Conservation (phyloP, 768 basidiomycete genomes). For the Russula ochroleuca region DNA sequence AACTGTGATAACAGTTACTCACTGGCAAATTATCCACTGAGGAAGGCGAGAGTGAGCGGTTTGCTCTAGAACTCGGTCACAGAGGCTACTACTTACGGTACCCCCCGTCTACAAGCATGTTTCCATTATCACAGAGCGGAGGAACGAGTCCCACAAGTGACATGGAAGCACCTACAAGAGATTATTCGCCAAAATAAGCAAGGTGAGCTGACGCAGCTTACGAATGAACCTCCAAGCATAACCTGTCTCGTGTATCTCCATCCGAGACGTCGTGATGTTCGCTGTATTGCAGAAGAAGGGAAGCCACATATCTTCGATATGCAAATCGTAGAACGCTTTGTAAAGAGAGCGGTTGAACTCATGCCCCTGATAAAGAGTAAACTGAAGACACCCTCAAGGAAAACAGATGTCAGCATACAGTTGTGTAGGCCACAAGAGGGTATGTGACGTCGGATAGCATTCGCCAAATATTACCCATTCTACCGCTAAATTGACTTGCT, state of each 20-base stretch:
- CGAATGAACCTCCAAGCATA: conserved; percentile 96
- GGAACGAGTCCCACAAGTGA: conserved; percentile 92
- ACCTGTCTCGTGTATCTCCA: conserved; percentile 98
- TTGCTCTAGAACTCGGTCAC: background rate
- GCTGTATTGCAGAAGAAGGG: conserved; percentile 98
- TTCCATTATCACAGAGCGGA: conserved; percentile 91
- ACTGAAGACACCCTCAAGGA: conserved; percentile 3
- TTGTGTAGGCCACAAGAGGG: conserved; percentile 89
- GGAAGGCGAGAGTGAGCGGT: conserved; percentile 11
- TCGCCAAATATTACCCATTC: conserved; percentile 94
- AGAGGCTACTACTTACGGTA: conserved; percentile 57
- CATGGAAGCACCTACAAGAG: conserved; percentile 82
- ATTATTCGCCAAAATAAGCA: background rate
- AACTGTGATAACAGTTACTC: conserved; percentile 26
- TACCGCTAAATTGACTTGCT: conserved; percentile 83
- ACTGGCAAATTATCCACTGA: conserved; percentile 88
- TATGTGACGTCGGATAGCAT: conserved; percentile 92
- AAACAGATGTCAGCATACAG: conserved; percentile 40
- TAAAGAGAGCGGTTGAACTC: conserved; percentile 94
- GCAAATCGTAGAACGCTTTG: conserved; percentile 92
- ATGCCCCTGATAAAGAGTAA: conserved; percentile 57
- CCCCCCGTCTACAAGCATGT: conserved; percentile 85
- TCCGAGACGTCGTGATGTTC: conserved; percentile 90
- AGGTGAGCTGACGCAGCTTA: conserved; percentile 35
- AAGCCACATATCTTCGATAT: conserved; percentile 98